Conservation (phyloP, 208 protist species). For the Trypanosoma congolense region DNA sequence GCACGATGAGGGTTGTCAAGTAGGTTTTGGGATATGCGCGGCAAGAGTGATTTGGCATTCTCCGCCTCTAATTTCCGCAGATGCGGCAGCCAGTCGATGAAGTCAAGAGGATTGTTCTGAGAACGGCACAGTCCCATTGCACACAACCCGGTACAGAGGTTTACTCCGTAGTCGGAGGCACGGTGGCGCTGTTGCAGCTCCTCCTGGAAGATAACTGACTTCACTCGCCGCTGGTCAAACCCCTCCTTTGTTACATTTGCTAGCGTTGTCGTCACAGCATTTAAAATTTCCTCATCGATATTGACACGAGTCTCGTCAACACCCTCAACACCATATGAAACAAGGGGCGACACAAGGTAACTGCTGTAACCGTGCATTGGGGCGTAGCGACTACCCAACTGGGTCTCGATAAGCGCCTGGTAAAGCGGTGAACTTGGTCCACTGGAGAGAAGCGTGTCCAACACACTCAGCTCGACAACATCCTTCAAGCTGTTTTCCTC, state of each 20-base stretch:
- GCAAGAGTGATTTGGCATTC: constrained; percentile 56
- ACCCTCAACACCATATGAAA: constrained; percentile 87
- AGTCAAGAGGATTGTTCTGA: constrained; percentile 72
- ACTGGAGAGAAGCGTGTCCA: constrained; percentile 76
- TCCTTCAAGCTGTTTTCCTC: constrained; percentile 61
- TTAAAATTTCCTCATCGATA: constrained; percentile 56
- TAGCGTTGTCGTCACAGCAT: constrained; percentile 53
- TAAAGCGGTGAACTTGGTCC: constrained; percentile 87
- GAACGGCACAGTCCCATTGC: constrained; percentile 66
- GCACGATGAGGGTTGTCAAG: constrained; percentile 70
- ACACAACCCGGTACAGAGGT: constrained; percentile 70
- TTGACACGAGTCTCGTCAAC: constrained; percentile 65
- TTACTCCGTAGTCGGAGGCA: constrained; percentile 79
- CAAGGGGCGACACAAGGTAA: constrained; percentile 76
- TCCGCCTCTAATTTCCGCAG: constrained; percentile 47
- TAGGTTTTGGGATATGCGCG: constrained; percentile 55
- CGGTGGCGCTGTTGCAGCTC: constrained; percentile 88
- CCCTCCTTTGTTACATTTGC: constrained; percentile 57
- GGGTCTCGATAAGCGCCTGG: constrained; percentile 83
- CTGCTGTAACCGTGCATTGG: constrained; percentile 81
- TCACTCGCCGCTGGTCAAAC: constrained; percentile 76
- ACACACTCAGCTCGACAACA: constrained; percentile 74
- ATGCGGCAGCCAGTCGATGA: constrained; percentile 85
- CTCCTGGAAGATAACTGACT: constrained; percentile 85
- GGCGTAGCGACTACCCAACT: constrained; percentile 80